These are phyloP conservation scores for Coemansia sp. DNA, from an alignment of 192 early-diverging fungal species.

Conservation along the genomic window DNA sequence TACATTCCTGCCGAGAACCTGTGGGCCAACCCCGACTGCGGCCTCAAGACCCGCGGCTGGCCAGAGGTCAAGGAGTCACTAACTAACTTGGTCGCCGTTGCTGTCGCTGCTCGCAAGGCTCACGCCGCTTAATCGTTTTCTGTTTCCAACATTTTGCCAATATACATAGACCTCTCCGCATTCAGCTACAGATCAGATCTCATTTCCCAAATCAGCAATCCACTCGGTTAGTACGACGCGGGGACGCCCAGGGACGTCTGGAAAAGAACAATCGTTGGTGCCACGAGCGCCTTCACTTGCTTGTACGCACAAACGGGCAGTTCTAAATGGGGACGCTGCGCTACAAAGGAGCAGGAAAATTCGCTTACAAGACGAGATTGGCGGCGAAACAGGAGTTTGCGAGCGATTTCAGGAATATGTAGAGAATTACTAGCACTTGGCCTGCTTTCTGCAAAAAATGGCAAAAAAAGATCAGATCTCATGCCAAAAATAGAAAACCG, in stretches of 20 bases:
- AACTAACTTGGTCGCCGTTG: conserved; percentile 82
- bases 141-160: background rate
- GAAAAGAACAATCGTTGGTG: background rate
- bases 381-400: no score
- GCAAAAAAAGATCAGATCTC: no score
- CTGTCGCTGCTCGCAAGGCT: conserved; percentile 60
- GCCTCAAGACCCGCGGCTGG: conserved; percentile 96
- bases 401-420: background rate
- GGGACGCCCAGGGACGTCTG: background rate
- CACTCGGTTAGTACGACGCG: background rate
- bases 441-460: no score
- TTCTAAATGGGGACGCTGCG: background rate
- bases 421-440: background rate
- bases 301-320: background rate
- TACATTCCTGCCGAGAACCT: conserved; percentile 77
- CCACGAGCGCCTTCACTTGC: background rate
- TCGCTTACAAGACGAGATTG: no score
- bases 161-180: background rate
- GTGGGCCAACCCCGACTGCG: conserved; percentile 99
- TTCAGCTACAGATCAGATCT: background rate
- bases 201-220: background rate
- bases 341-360: background rate
- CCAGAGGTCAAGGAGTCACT: conserved; percentile 84
- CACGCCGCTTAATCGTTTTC: conserved; percentile 10
- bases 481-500: no score